phyloP scores from a whole-genome alignment of 176 grass and related monocot genomes.

The Ananas comosus region DNA sequence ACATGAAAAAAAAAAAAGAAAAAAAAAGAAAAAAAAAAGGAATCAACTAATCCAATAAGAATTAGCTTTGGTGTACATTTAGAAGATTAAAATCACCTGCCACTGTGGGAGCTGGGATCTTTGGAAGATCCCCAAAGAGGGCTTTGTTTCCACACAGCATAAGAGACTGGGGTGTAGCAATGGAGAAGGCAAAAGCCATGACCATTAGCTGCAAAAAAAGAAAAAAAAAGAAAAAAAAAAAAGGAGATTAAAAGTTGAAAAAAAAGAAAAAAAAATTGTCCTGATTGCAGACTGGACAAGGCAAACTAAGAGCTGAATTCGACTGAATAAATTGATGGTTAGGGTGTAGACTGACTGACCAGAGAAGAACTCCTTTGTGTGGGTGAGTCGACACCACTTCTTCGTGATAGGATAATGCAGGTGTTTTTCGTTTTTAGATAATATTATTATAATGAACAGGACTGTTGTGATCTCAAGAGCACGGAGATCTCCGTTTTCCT shows the following conservation, averaged over 20 bases:
- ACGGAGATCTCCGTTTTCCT: no score
- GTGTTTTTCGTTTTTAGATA: no score
- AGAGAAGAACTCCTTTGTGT: no score
- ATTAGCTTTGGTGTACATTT: neutral
- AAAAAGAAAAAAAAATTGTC: neutral
- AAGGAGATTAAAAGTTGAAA: neutral
- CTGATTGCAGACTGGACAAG: neutral
- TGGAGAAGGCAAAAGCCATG: slow-evolving; percentile 38
- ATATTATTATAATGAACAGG: no score
- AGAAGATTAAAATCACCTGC: slow-evolving; percentile 23
- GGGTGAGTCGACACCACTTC: no score
- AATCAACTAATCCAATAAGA: neutral
- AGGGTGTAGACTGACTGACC: no score
- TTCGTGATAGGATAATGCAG: no score
- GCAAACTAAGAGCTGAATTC: neutral
- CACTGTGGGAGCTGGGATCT: slow-evolving; percentile 19
- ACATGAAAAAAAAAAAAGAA: neutral
- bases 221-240: neutral
- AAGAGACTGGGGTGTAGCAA: slow-evolving; percentile 23
- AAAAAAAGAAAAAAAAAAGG: neutral
- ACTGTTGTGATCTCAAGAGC: no score
- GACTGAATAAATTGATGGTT: neutral
- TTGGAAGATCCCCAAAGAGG: slow-evolving; percentile 6
- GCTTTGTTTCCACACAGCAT: slow-evolving; percentile 15
- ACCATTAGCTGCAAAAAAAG: neutral